Conservation (phyloP, 257 asterid species). For the Plantago ovata region DNA sequence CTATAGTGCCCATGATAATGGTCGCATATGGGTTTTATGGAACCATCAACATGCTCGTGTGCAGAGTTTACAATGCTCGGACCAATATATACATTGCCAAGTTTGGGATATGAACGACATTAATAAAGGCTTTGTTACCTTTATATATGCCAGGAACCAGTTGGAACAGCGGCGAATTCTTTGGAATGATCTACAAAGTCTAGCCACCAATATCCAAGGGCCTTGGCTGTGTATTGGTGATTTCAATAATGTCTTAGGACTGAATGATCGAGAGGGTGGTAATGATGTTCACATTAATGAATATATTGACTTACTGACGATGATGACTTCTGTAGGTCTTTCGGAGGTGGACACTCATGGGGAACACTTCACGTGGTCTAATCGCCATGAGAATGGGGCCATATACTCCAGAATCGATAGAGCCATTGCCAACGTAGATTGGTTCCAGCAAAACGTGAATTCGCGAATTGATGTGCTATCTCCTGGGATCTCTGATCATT, state of each 20-base stretch:
- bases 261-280: not conserved
- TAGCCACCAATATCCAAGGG: fast-evolving
- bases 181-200: not conserved
- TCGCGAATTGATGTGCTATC: not conserved
- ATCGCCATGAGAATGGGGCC: not conserved
- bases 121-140: not conserved
- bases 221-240: not conserved
- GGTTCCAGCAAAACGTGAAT: not conserved
- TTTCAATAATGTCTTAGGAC: not conserved
- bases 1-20: not conserved
- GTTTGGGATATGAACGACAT: not conserved
- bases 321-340: not conserved
- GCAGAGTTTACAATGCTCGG: not conserved
- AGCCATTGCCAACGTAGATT: not conserved
- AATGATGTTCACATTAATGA: not conserved
- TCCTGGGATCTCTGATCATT: not conserved
- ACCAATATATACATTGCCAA: no score
- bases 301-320: not conserved
- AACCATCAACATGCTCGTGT: not conserved
- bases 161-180: not conserved
- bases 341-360: not conserved
- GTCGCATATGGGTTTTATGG: not conserved
- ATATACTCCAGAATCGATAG: not conserved
- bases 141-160: not conserved
- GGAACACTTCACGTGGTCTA: not conserved